Conservation (phyloP, 2,329 filamentous ascomycete species). For the Neurospora sp. region DNA sequence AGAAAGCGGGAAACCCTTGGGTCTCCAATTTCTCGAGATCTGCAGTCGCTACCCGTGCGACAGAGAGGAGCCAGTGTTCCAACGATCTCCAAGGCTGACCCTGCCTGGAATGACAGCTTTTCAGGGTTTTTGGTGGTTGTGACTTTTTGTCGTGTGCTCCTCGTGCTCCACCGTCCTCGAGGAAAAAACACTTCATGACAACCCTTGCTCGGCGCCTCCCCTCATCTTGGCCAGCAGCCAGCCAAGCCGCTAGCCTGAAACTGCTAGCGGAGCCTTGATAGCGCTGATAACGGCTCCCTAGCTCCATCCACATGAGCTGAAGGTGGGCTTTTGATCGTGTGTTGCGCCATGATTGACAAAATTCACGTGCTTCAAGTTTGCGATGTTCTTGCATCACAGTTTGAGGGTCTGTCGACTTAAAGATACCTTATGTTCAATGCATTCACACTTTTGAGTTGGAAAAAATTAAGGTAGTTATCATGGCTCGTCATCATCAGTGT, state of each 20-base stretch:
- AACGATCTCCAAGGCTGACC: neutral
- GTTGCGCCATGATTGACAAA: neutral
- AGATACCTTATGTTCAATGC: neutral
- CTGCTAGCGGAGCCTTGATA: neutral
- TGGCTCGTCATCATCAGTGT: neutral
- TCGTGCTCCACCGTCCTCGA: neutral
- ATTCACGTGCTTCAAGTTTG: neutral
- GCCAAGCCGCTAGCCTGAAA: neutral
- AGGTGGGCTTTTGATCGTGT: neutral
- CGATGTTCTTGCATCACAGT: neutral
- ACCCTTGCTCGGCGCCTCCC: neutral
- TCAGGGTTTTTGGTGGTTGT: neutral
- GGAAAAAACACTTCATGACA: neutral
- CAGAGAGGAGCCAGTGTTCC: neutral
- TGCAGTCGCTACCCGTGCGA: neutral
- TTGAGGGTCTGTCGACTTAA: neutral
- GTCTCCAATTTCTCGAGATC: neutral
- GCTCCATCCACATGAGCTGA: neutral
- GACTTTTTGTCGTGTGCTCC: neutral
- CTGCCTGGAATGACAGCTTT: neutral
- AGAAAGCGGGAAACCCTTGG: neutral
- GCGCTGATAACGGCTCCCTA: neutral
- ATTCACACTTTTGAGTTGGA: neutral
- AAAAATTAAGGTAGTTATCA: neutral
- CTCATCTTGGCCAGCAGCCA: neutral